Conservation (phyloP, 2,329 filamentous ascomycete species). For the Chaetoscypha palmicola region DNA sequence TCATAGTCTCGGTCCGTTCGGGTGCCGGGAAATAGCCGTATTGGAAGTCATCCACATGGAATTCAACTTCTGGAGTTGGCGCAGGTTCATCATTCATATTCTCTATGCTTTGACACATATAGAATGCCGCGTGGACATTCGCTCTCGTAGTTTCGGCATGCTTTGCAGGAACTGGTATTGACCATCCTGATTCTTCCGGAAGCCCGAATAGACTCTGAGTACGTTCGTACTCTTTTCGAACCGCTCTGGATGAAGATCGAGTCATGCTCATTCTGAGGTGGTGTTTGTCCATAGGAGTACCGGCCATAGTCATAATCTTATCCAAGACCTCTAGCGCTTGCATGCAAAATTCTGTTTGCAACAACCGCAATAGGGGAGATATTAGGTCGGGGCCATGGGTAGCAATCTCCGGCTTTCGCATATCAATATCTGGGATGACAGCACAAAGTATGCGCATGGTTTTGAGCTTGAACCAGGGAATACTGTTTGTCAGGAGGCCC, state of each 20-base stretch:
- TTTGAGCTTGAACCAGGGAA: slow-evolving; percentile 85
- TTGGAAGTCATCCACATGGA: slow-evolving; percentile 77
- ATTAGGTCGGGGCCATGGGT: slow-evolving; percentile 91
- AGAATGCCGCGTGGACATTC: slow-evolving; percentile 95
- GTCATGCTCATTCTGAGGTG: slow-evolving; percentile 98
- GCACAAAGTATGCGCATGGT: slow-evolving; percentile 85
- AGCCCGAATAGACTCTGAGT: slow-evolving; percentile 95
- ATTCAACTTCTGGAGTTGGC: slow-evolving; percentile 79
- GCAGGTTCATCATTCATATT: slow-evolving; percentile 52
- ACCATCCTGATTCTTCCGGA: slow-evolving; percentile 92
- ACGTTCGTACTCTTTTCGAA: slow-evolving; percentile 89
- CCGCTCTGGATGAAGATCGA: slow-evolving; percentile 72
- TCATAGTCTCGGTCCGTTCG: slow-evolving; percentile 76
- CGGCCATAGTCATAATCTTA: slow-evolving; percentile 90
- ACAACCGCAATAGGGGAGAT: slow-evolving; percentile 77
- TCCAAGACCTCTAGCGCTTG: slow-evolving; percentile 88
- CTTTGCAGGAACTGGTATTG: slow-evolving; percentile 83
- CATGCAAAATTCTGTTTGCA: slow-evolving; percentile 91
- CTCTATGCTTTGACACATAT: slow-evolving; percentile 72
- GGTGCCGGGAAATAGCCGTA: slow-evolving; percentile 56
- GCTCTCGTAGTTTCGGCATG: slow-evolving; percentile 80
- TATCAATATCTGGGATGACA: slow-evolving; percentile 83
- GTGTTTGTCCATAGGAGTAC: slow-evolving; percentile 86
- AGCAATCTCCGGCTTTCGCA: slow-evolving; percentile 84
- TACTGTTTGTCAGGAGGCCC: slow-evolving; percentile 81